phyloP scores from a whole-genome alignment of 106 monocot genomes.

The Platanthera zijinensis region DNA sequence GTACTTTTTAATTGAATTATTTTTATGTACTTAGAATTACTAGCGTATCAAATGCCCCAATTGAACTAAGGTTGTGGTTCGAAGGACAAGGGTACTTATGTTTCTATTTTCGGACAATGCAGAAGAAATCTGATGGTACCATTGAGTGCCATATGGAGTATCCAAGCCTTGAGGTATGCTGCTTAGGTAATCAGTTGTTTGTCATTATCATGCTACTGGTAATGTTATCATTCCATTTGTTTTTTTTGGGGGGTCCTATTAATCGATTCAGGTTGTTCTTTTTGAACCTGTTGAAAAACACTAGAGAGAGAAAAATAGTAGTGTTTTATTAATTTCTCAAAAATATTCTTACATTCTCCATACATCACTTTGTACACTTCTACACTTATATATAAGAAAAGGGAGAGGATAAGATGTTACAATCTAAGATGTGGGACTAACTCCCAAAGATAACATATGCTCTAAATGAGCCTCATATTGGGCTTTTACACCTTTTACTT shows the following conservation, averaged over 20 bases:
- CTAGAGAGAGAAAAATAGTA: too few species aligned
- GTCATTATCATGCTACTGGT: not conserved
- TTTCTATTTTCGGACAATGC: constrained; percentile 7
- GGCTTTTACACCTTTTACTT: too few species aligned
- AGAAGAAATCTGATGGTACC: constrained; percentile 43
- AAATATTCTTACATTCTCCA: too few species aligned
- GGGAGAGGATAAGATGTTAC: too few species aligned
- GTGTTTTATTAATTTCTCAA: too few species aligned
- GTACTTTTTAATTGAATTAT: constrained; percentile 24
- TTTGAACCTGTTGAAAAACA: not conserved
- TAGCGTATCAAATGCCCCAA: not conserved
- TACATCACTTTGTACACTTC: too few species aligned
- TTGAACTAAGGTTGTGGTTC: not conserved
- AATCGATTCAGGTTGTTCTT: not conserved
- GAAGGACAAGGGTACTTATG: not conserved
- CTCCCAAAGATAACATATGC: too few species aligned
- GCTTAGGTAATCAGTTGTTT: not conserved
- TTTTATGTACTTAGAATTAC: not conserved
- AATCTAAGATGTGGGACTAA: too few species aligned
- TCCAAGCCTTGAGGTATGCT: constrained; percentile 56
- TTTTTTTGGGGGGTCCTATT: not conserved
- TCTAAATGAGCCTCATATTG: too few species aligned
- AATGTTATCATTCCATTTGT: not conserved
- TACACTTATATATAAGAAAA: too few species aligned
- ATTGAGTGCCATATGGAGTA: constrained; percentile 32